Evolutionary conservation across 2,329 filamentous ascomycete species (phyloP).

Genomic region (Colletotrichum chrysophilum): DNA sequence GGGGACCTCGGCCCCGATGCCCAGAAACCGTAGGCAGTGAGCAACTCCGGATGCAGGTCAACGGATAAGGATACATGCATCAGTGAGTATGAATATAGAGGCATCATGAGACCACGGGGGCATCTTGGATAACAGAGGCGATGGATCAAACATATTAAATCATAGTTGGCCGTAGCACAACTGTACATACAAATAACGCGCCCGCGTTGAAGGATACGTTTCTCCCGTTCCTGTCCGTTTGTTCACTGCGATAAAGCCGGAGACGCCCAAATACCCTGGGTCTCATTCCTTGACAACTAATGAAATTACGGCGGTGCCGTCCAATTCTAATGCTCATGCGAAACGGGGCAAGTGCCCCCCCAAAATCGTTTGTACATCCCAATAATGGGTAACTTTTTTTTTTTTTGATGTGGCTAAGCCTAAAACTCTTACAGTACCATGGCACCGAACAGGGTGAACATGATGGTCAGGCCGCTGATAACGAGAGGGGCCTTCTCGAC

Average conservation of each 20-base stretch:
- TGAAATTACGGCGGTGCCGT: neutral
- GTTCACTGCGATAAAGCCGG: neutral
- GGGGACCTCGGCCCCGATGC: neutral
- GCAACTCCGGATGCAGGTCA: neutral
- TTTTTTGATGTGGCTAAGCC: neutral
- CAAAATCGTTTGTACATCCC: conserved; percentile 20
- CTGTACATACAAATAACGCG: conserved; percentile 6
- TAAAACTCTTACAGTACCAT: conserved; percentile 40
- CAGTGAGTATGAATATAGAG: no score
- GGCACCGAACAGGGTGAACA: conserved; percentile 44
- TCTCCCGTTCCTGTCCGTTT: neutral
- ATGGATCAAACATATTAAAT: neutral
- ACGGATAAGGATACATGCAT: neutral
- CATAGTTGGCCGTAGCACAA: neutral
- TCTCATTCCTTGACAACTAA: neutral
- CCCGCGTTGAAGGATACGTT: neutral
- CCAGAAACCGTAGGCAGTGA: neutral
- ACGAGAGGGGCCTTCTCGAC: conserved; percentile 33
- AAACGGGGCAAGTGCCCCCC: neutral
- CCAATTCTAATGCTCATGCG: conserved; percentile 16
- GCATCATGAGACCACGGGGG: neutral
- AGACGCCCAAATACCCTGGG: neutral
- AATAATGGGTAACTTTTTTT: neutral
- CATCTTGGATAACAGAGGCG: neutral
- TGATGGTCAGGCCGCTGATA: conserved; percentile 37